Percentiles rank a stretch among this genome's conserved stretches.
Conservation (phyloP, 805 yeast genomes). For the Saccharomycopsis javanensis region DNA sequence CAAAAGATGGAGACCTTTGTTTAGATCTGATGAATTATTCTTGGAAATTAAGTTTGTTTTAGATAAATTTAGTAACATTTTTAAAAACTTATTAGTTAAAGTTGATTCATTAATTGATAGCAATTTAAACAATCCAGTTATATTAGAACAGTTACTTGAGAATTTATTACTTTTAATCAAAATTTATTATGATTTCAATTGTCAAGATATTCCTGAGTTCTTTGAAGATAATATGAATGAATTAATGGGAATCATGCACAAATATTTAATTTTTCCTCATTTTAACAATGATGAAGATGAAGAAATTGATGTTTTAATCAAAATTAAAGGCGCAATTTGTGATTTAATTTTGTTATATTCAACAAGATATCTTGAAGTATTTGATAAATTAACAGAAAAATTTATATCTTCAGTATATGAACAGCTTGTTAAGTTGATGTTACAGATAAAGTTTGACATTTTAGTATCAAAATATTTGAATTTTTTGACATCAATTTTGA, state of each 20-base stretch:
- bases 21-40: slow-evolving; percentile 83
- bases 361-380: slow-evolving; percentile 85
- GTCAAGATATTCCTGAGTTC: slow-evolving; percentile 97
- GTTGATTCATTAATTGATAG: slow-evolving; percentile 57
- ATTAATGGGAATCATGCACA: slow-evolving; percentile 76
- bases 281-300: slow-evolving; percentile 53
- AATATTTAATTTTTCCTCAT: slow-evolving; percentile 58
- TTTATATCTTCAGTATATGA: slow-evolving; percentile 82
- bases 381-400: slow-evolving; percentile 62
- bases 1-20: slow-evolving; percentile 92
- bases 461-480: slow-evolving; percentile 72
- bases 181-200: slow-evolving; percentile 85
- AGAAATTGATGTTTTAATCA: slow-evolving; percentile 58
- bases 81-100: slow-evolving; percentile 53
- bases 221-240: slow-evolving; percentile 79
- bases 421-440: slow-evolving; percentile 53
- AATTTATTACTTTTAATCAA: slow-evolving; percentile 64
- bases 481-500: slow-evolving; percentile 74
- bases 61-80: slow-evolving; percentile 74
- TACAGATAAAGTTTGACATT: slow-evolving; percentile 72
- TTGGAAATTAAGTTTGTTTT: slow-evolving; percentile 80
- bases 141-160: slow-evolving; percentile 52
- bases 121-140: slow-evolving; percentile 33
- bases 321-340: slow-evolving; percentile 70
- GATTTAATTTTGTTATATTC: slow-evolving; percentile 81